Evolutionary conservation across 1,284 basidiomycete genomes (phyloP), one percentile per base, ranked within the genome.

Genomic region (Lentinus polychrous): DNA sequence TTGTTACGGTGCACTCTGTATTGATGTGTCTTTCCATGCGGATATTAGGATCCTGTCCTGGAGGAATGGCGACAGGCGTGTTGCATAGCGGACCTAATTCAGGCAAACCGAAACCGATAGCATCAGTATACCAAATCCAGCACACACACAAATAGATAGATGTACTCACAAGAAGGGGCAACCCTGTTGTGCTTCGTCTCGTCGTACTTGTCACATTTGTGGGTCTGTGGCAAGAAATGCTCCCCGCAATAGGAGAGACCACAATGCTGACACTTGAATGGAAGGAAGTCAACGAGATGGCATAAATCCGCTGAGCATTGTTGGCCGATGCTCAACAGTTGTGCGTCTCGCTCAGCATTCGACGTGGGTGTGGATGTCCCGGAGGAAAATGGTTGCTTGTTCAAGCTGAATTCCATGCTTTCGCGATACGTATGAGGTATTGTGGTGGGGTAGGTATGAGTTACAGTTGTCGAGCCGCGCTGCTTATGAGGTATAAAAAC

Each of bases 221-320:
- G 87, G 2, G 71, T 71, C 18, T 73, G 67, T 8, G 83, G 83
- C 50, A 73, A 75, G 66, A 81, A 88, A 60, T 91, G 87, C 8
- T 88, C 84, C 42, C 78, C 76, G 55, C 88, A 91, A 66, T 80
- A 91, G 0, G 72, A 70, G 18, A 73, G 63, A 12, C 70, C 61
- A 60, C 86, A 90, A 57, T 87, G 83, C 45, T 84, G 78, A 61
- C 87, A 89, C 65, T 81, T 84, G 73, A 88, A 84, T 0, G 87
- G 86, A n/a, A 91, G 68, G 57, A 87, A 91, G 68, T 91, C 88
- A 58, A 89, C 73, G 53, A 86, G 74, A 24, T 71, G 64, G 65
- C 87, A 91, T 1, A 74, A 66, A 0, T 73, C 57, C 41, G 78
- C 72, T 15, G 81, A 78, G 65, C 86, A 91, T 57, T 86, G 81